Conservation (phyloP, 306 rosid genomes). For the Canavalia ensiformis region DNA sequence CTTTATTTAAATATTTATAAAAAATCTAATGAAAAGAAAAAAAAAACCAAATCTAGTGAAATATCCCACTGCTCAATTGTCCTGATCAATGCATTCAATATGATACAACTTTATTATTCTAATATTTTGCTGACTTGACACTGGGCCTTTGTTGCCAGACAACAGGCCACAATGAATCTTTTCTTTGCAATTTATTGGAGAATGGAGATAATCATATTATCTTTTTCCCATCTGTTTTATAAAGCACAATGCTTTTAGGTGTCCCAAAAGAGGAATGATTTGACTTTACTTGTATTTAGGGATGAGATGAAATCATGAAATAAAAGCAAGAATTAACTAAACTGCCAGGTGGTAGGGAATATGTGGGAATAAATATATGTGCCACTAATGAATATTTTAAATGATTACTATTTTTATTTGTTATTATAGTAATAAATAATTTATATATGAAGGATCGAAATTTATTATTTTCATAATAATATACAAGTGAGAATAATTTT, state of each 20-base stretch:
- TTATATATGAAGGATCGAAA: background rate
- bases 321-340: constrained; percentile 1
- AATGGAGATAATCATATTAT: background rate
- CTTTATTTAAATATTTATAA: background rate
- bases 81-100: constrained; percentile 4
- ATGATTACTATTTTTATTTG: background rate
- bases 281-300: constrained; percentile 18
- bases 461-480: no score
- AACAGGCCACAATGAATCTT: background rate
- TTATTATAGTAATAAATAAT: background rate
- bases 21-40: background rate
- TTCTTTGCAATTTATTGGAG: background rate
- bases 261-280: constrained; percentile 43
- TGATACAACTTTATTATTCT: constrained; percentile 8
- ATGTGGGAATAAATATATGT: background rate
- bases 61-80: background rate
- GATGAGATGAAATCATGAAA: constrained; percentile 34
- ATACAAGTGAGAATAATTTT: no score
- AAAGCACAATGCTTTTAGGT: constrained; percentile 32
- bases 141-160: constrained; percentile 23
- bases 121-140: constrained; percentile 34
- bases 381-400: background rate
- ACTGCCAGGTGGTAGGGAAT: constrained; percentile 36
- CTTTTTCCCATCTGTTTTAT: background rate
- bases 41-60: background rate